Conservation (phyloP, 2,329 filamentous ascomycete species). For the Passalora sequoiae region DNA sequence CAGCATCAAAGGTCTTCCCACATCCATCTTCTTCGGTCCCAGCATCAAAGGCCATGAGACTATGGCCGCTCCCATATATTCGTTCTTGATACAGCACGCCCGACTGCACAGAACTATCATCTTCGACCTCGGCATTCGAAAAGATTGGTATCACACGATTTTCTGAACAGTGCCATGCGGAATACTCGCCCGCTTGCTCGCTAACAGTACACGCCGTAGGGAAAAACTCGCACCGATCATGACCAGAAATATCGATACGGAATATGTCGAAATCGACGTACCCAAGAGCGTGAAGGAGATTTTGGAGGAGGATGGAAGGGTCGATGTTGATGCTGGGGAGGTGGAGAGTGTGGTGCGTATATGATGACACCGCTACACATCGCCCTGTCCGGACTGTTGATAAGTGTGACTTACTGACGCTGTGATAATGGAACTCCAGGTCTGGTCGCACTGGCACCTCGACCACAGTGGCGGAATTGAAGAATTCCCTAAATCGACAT, state of each 20-base stretch:
- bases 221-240: conserved; percentile 9
- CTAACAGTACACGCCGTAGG: too few relatives aligned
- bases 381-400: too few relatives aligned
- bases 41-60: conserved; percentile 34
- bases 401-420: too few relatives aligned
- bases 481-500: conserved; percentile 43
- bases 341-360: conserved; percentile 9
- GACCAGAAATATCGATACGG: conserved; percentile 8
- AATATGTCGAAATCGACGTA: conserved; percentile 32
- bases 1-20: conserved; percentile 15
- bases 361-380: conserved; percentile 33
- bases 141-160: too few relatives aligned
- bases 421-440: too few relatives aligned
- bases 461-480: conserved; percentile 51
- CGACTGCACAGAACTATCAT: conserved; percentile 20
- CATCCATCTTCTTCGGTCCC: conserved; percentile 30
- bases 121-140: conserved; percentile 44
- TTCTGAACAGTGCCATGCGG: too few relatives aligned
- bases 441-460: conserved; percentile 40
- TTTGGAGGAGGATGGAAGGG: conserved; percentile 7
- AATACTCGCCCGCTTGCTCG: too few relatives aligned
- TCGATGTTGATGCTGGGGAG: conserved; percentile 5
- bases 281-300: conserved; percentile 28
- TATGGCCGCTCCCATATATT: conserved; percentile 37
- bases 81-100: conserved; percentile 46